These are phyloP conservation scores for Lepidium aucheri DNA, from an alignment of 345 rosid species.

Conservation along the genomic window DNA sequence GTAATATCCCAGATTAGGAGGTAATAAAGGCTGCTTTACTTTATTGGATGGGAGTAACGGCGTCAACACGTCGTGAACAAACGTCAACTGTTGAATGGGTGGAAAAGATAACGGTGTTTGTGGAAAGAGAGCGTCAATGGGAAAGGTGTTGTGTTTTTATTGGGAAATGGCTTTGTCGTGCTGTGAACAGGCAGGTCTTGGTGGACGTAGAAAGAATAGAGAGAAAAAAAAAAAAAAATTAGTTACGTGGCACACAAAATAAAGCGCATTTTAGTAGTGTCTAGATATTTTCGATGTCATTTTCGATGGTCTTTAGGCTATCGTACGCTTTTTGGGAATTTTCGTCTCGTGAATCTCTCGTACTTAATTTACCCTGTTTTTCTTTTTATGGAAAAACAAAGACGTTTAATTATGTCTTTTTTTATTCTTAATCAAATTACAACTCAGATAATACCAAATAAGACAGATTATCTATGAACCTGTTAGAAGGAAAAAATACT, in stretches of 20 bases:
- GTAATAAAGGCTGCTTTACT: conserved; percentile 37
- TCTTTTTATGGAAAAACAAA: conserved; percentile 22
- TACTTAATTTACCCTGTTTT: conserved; percentile 22
- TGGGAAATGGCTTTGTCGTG: conserved; percentile 68
- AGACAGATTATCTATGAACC: background rate
- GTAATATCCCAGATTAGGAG: conserved; percentile 1
- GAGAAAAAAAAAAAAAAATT: background rate
- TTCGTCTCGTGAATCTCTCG: conserved; percentile 18
- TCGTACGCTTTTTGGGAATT: conserved; percentile 18
- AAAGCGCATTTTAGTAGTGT: conserved; percentile 24
- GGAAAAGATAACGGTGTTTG: conserved; percentile 38
- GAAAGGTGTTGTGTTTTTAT: conserved; percentile 55
- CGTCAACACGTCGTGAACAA: conserved; percentile 22
- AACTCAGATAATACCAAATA: background rate
- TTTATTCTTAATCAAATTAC: background rate
- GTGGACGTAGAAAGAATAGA: conserved; percentile 25
- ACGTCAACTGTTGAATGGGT: conserved; percentile 21
- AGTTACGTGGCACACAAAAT: conserved; percentile 18
- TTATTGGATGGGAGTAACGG: conserved; percentile 28
- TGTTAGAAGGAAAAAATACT: background rate
- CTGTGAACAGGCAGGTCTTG: conserved; percentile 66
- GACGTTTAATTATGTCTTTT: conserved; percentile 21
- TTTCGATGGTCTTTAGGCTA: background rate
- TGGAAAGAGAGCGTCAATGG: conserved; percentile 30
- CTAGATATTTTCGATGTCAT: background rate